These are phyloP conservation scores for Calycina herbarum DNA, from an alignment of 2,329 filamentous ascomycete species.

Conservation along the genomic window DNA sequence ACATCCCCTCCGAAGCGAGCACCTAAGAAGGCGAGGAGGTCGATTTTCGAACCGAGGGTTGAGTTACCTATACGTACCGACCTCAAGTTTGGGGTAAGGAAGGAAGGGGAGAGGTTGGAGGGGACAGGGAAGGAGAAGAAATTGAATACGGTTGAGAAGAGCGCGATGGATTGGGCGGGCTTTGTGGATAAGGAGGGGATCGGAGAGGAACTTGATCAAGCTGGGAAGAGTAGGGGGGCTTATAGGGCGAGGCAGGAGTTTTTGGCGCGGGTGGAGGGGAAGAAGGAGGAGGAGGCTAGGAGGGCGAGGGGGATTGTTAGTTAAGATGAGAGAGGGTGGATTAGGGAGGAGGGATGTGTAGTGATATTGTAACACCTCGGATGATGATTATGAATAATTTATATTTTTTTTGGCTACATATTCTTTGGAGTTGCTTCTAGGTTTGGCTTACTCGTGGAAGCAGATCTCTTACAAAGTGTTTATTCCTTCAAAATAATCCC, in stretches of 20 bases:
- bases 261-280: slow-evolving; percentile 62
- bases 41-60: slow-evolving; percentile 59
- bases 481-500: no score
- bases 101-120: slow-evolving; percentile 30
- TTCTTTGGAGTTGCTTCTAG: no score
- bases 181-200: slow-evolving; percentile 72
- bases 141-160: slow-evolving; percentile 71
- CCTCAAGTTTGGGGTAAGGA: slow-evolving; percentile 56
- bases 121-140: slow-evolving; percentile 59
- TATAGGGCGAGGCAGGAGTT: slow-evolving; percentile 65
- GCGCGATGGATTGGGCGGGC: slow-evolving; percentile 71
- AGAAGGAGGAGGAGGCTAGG: slow-evolving; percentile 60
- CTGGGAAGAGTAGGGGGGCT: slow-evolving; percentile 64
- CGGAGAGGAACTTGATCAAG: slow-evolving; percentile 65
- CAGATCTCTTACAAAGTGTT: no score
- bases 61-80: slow-evolving; percentile 52
- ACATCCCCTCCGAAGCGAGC: slow-evolving; percentile 41
- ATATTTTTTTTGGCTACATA: not conserved
- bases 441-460: no score
- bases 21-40: slow-evolving; percentile 46
- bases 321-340: no score
- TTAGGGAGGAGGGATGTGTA: no score
- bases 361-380: not conserved
- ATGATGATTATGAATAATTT: not conserved
- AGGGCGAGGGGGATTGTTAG: slow-evolving; percentile 46